Base-by-base conservation (phyloP, 2,329 filamentous ascomycete species). In the Myriosclerotinia curreyana region DNA sequence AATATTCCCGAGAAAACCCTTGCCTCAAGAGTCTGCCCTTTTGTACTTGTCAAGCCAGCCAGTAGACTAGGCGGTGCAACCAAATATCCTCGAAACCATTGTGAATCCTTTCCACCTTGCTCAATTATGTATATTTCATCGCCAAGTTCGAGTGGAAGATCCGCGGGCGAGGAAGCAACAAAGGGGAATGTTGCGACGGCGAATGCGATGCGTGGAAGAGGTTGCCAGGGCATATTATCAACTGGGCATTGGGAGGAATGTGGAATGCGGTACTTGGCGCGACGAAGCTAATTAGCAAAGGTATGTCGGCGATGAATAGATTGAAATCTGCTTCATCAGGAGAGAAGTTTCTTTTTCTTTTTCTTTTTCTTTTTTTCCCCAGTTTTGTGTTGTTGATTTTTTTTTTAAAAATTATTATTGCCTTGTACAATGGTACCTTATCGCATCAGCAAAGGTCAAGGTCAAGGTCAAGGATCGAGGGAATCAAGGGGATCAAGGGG, bases 91-190 rank as follows among this genome's bases (percentile, higher is more conserved):
- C 95, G 89, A 77, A 94, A 90, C 96, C 95, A 99, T 75, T 91
- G 86, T 72, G 90, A 91, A 78, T 96, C 86, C 46, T 75, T 78
- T 28, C 92, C 89, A 48, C 94, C 96, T 78, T 98, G 92, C 78
- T 98, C 94, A 75, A 99, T 97, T 70, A 99, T 96, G 79, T 99
- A 99, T 69, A 99, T 82, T 79, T 99, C 95, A 83, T 99, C 95
- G 76, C 95, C 95, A 69, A 99, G 91, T 78, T 99, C 93, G 75
- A 99, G 88, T 12, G 96, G 95, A 25, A 99, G 87, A 78, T 99
- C 95, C 76, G 92, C 91, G 62, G 92, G 86, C 69, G 88, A 88
- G 66, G 90, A 88, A 66, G 95, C 91, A 72, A 90, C 84, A 79
- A 99, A 99, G 46, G 95, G 95, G 77, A 93, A 96, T 70, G 89